Evolutionary conservation across 164 flowering plant genomes (phyloP).

Genomic region (Santalum album): DNA sequence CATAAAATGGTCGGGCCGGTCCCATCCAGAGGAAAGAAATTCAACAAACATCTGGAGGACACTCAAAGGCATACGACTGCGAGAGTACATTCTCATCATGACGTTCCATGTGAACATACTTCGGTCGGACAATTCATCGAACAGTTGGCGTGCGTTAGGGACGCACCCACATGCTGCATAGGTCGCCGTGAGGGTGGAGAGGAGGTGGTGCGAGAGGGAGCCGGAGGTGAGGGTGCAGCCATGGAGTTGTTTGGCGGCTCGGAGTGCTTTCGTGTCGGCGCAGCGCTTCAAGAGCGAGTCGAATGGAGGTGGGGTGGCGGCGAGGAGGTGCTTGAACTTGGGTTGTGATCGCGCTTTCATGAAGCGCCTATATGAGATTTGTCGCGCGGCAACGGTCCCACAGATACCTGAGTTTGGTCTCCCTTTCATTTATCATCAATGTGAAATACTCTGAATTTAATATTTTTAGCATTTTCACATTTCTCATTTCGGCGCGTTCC

Average conservation of each 20-base stretch:
- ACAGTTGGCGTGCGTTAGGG: slow-evolving; percentile 31
- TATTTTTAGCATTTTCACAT: too few species aligned
- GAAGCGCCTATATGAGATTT: too few species aligned
- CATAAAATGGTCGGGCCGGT: slow-evolving; percentile 38
- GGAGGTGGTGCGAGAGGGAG: slow-evolving; percentile 15
- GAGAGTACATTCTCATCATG: slow-evolving; percentile 36
- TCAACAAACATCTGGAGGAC: slow-evolving; percentile 36
- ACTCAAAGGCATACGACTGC: slow-evolving; percentile 17
- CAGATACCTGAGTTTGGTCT: too few species aligned
- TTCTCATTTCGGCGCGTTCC: too few species aligned
- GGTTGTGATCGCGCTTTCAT: slow-evolving; percentile 6
- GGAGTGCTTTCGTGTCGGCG: slow-evolving; percentile 24
- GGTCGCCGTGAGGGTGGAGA: slow-evolving; percentile 18
- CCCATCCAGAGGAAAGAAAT: slow-evolving; percentile 28
- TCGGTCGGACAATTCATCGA: slow-evolving; percentile 36
- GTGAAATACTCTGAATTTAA: too few species aligned
- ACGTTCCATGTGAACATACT: slow-evolving; percentile 29
- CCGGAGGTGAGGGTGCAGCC: slow-evolving; percentile 30
- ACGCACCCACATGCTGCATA: slow-evolving; percentile 29
- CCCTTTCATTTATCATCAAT: too few species aligned
- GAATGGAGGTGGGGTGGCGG: slow-evolving; percentile 13
- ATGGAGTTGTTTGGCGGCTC: slow-evolving; percentile 30
- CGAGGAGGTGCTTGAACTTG: slow-evolving; percentile 17
- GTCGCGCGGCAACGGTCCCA: too few species aligned
- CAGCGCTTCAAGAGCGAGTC: slow-evolving; percentile 23